Evolutionary conservation across 805 yeast species (phyloP).

Genomic region (Blastobotrys mokoenaii): DNA sequence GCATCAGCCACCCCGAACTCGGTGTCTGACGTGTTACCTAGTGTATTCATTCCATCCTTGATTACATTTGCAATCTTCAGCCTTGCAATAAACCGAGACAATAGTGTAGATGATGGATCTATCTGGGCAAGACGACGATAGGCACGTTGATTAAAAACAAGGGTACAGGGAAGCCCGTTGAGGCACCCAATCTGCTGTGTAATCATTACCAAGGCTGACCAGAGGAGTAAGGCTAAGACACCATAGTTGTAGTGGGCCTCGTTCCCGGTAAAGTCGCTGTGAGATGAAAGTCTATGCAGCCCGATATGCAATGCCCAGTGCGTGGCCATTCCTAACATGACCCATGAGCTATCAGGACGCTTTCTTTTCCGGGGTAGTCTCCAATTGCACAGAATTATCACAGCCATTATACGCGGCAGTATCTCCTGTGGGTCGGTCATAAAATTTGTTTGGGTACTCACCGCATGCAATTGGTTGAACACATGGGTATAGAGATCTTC

Average conservation of each 20-base stretch:
- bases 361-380: too few species aligned
- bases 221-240: not conserved
- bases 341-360: too few species aligned
- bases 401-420: too few species aligned
- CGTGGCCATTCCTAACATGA: too few species aligned
- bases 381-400: too few species aligned
- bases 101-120: not conserved
- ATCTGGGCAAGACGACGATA: not conserved
- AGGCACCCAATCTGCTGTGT: not conserved
- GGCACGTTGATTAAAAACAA: not conserved
- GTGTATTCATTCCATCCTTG: slow-evolving; percentile 1
- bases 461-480: too few species aligned
- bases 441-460: too few species aligned
- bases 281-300: too few species aligned
- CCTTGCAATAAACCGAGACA: slow-evolving; percentile 7
- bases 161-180: not conserved
- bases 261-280: too few species aligned
- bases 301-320: too few species aligned
- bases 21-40: slow-evolving; percentile 10
- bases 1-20: slow-evolving; percentile 11
- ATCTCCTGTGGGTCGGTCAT: too few species aligned
- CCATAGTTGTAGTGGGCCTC: too few species aligned
- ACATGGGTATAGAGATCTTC: slow-evolving; percentile 1
- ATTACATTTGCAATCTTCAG: slow-evolving; percentile 5
- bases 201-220: not conserved